These are phyloP conservation scores for Podospora appendiculata DNA, from an alignment of 495 filamentous ascomycete genomes.

Conservation along the genomic window DNA sequence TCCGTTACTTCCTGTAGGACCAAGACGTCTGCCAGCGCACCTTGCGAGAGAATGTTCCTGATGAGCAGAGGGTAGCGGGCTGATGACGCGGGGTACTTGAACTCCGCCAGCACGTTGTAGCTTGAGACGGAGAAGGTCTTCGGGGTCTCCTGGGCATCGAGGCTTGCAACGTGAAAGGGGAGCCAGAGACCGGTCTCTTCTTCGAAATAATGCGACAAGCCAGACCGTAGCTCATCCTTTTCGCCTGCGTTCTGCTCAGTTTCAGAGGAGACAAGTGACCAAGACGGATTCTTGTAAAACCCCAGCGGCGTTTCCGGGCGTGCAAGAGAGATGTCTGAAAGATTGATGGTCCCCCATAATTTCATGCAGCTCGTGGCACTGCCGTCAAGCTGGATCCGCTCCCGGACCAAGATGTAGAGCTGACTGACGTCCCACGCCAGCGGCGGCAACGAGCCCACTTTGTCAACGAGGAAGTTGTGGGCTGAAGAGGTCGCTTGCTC, in stretches of 20 bases:
- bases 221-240: constrained; percentile 7
- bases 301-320: constrained; percentile 5
- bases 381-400: constrained; percentile 17
- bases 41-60: constrained; percentile 30
- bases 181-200: constrained; percentile 20
- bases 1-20: constrained; percentile 53
- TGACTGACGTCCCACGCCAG: constrained; percentile 34
- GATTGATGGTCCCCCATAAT: constrained; percentile 40
- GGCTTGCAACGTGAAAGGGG: background rate
- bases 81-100: constrained; percentile 35
- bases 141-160: background rate
- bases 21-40: constrained; percentile 36
- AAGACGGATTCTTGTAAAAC: constrained; percentile 11
- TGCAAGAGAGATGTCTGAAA: constrained; percentile 24
- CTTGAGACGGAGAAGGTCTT: constrained; percentile 32
- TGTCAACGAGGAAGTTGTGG: constrained; percentile 37
- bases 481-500: constrained; percentile 22
- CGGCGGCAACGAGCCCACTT: constrained; percentile 29
- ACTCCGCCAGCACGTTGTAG: constrained; percentile 52
- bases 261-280: background rate
- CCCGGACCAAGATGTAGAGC: constrained; percentile 40
- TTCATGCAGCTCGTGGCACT: constrained; percentile 27
- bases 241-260: background rate
- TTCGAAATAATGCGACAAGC: constrained; percentile 15
- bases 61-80: constrained; percentile 43